Evolutionary conservation across 495 filamentous ascomycete species (phyloP).

Genomic region (Penicillium samsonianum): DNA sequence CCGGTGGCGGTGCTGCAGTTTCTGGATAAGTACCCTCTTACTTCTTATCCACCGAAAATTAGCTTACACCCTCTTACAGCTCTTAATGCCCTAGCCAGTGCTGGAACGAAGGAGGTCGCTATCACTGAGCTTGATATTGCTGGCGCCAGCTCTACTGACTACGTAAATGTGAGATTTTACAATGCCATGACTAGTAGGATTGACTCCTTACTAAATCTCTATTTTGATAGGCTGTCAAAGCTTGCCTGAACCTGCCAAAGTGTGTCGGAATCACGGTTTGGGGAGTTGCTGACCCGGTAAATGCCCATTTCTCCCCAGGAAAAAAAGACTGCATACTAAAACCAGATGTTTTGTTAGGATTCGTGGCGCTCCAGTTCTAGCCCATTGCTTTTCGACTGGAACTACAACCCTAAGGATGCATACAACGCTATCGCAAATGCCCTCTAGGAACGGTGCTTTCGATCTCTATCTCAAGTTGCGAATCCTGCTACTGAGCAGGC

Average conservation of each 20-base stretch:
- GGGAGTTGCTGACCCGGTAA: constrained; percentile 68
- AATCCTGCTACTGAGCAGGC: not conserved
- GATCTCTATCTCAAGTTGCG: not conserved
- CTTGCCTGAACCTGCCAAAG: constrained; percentile 62
- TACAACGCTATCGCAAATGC: constrained; percentile 59
- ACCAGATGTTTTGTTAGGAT: constrained; percentile 34
- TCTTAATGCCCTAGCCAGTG: constrained; percentile 56
- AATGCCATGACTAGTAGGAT: not conserved
- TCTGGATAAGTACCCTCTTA: constrained; percentile 27
- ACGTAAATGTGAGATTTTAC: constrained; percentile 44
- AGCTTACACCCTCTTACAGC: constrained; percentile 38
- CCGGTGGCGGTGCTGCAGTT: constrained; percentile 6
- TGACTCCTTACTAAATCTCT: constrained; percentile 4
- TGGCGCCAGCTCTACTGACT: constrained; percentile 58
- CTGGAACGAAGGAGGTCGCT: constrained; percentile 56
- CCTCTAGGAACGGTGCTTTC: constrained; percentile 8
- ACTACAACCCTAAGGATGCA: constrained; percentile 62
- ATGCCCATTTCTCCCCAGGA: constrained; percentile 6
- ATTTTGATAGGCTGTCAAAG: constrained; percentile 51
- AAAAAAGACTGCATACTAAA: not conserved
- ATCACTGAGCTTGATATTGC: constrained; percentile 70
- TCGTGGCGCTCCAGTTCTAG: constrained; percentile 62
- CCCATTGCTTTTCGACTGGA: constrained; percentile 66
- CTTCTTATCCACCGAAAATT: not conserved
- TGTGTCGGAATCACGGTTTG: constrained; percentile 78